phyloP scores from a whole-genome alignment of 2,329 filamentous ascomycete species.

The Mycocentrospora acerina region DNA sequence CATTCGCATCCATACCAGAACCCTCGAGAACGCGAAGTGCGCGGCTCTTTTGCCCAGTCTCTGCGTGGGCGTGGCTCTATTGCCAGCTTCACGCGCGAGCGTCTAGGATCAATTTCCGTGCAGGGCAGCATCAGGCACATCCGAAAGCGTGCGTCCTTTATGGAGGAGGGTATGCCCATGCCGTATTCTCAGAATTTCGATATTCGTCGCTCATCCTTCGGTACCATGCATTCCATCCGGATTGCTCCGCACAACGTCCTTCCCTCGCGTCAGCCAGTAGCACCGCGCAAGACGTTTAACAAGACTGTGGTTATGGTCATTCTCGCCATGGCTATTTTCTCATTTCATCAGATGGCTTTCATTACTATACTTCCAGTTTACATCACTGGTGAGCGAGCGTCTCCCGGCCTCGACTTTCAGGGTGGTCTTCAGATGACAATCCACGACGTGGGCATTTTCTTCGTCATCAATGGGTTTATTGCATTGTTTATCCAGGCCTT shows the following conservation, averaged over 20 bases:
- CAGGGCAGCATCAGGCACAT: conserved; percentile 35
- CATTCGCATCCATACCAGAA: conserved; percentile 55
- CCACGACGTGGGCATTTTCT: conserved; percentile 66
- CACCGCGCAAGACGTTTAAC: conserved; percentile 52
- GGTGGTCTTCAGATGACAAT: conserved; percentile 67
- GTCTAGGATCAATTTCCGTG: conserved; percentile 31
- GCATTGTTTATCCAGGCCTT: conserved; percentile 73
- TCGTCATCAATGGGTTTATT: conserved; percentile 69
- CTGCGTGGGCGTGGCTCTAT: conserved; percentile 28
- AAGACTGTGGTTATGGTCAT: conserved; percentile 73
- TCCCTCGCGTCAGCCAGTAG: conserved; percentile 16
- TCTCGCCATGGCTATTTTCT: conserved; percentile 81
- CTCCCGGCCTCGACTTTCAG: conserved; percentile 41
- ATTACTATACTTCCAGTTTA: conserved; percentile 91
- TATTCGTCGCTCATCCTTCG: conserved; percentile 39
- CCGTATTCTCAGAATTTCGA: conserved; percentile 37
- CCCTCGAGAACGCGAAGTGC: conserved; percentile 30
- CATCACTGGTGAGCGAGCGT: conserved; percentile 69
- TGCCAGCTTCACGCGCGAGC: conserved; percentile 24
- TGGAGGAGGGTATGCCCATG: conserved; percentile 40
- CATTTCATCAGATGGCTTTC: conserved; percentile 87
- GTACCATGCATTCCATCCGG: conserved; percentile 40
- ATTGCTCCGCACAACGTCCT: conserved; percentile 29
- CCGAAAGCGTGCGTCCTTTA: conserved; percentile 38
- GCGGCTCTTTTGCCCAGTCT: conserved; percentile 29